Conservation (phyloP, 23 red algal species). For the Gracilaria gracilis region DNA sequence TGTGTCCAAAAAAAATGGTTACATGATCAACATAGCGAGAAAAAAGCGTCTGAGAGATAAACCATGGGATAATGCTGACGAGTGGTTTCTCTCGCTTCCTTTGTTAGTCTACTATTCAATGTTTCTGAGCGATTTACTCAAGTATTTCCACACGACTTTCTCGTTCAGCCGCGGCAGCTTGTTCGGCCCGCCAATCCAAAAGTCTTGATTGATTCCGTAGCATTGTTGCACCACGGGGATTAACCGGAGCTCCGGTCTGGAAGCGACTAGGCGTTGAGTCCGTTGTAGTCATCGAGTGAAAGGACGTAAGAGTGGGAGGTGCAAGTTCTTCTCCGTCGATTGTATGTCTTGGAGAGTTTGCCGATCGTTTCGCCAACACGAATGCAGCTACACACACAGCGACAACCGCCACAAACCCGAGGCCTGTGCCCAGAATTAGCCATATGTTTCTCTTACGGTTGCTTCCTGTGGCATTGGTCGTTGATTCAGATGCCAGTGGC, state of each 20-base stretch:
- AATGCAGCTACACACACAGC: neutral
- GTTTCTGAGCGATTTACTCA: neutral
- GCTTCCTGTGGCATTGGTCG: neutral
- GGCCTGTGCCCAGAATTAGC: neutral
- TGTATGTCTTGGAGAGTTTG: constrained; percentile 7
- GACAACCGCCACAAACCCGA: neutral
- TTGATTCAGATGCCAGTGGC: neutral
- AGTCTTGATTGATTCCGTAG: constrained; percentile 53
- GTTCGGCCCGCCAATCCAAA: constrained; percentile 26
- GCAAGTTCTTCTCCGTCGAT: constrained; percentile 5
- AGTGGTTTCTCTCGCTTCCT: neutral
- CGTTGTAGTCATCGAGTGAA: neutral
- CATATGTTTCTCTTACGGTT: neutral
- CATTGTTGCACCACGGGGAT: constrained; percentile 36
- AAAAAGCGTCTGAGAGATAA: neutral
- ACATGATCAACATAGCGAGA: neutral
- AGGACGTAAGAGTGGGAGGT: constrained; percentile 1
- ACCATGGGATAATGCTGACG: neutral
- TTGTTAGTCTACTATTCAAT: neutral
- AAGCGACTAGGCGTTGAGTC: constrained; percentile 21
- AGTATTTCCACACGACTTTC: neutral
- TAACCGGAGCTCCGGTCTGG: constrained; percentile 28
- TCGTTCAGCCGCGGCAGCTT: neutral
- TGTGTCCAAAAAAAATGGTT: neutral
- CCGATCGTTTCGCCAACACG: neutral